A percentile compares a stretch with the other conserved stretches of the same genome.
Conservation (phyloP, 345 rosid species). For the Populus ilicifolia region DNA sequence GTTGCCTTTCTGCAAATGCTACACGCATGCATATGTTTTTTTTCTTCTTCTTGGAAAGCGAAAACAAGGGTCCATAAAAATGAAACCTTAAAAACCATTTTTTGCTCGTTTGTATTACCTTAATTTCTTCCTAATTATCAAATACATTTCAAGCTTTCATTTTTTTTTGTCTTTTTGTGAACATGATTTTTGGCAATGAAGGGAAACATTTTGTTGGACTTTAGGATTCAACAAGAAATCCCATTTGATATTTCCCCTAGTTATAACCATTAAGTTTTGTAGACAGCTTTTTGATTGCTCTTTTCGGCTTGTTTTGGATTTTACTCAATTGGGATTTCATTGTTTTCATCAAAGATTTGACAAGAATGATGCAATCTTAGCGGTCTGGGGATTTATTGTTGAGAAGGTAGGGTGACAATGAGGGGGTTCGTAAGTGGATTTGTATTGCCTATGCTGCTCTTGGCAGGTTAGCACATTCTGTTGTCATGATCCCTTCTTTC, state of each 20-base stretch:
- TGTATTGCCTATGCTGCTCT: conserved; percentile 46
- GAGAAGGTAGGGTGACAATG: conserved; percentile 16
- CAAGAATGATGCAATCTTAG: neutral
- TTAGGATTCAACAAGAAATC: neutral
- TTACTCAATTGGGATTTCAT: conserved; percentile 1
- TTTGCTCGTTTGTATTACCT: neutral
- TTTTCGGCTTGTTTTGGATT: neutral
- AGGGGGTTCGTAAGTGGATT: conserved; percentile 42
- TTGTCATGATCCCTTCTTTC: neutral
- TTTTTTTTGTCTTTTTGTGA: too few relatives aligned
- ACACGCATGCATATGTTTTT: neutral
- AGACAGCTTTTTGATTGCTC: neutral
- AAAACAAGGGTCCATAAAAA: neutral
- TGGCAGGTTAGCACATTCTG: conserved; percentile 35
- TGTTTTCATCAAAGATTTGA: neutral
- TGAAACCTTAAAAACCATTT: neutral
- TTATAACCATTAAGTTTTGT: neutral
- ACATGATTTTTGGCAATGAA: neutral
- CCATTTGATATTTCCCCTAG: neutral
- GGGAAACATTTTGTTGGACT: neutral
- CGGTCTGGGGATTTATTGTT: neutral
- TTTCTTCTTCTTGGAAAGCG: neutral
- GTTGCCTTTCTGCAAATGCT: neutral
- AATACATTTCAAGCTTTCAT: too few relatives aligned
- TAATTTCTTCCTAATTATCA: too few relatives aligned